A percentile compares a stretch with the other conserved stretches of the same genome.
These are phyloP conservation scores for Solanum bulbocastanum DNA, from an alignment of 257 asterid genomes.

Conservation along the genomic window DNA sequence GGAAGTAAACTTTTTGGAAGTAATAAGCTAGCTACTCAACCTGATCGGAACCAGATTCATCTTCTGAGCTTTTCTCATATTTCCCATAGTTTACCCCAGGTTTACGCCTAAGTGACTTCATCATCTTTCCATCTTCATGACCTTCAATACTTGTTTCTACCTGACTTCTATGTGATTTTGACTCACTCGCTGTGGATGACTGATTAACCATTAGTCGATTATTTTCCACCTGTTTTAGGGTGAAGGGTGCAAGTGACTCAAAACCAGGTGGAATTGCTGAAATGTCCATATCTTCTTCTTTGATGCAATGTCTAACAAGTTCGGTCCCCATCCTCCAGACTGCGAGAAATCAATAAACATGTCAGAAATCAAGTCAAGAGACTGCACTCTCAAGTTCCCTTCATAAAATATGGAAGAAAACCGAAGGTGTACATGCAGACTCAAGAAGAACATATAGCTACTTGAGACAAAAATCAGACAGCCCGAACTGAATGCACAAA, in stretches of 20 bases:
- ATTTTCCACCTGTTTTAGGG: constrained; percentile 44
- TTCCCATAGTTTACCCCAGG: constrained; percentile 44
- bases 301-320: constrained; percentile 54
- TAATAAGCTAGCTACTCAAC: constrained; percentile 33
- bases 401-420: not conserved
- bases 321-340: constrained; percentile 58
- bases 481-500: not conserved
- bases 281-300: constrained; percentile 69
- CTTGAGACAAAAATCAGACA: not conserved
- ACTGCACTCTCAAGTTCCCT: not conserved
- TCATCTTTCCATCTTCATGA: constrained; percentile 30
- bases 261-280: constrained; percentile 90
- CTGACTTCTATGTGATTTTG: constrained; percentile 20
- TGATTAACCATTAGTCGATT: constrained; percentile 16
- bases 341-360: constrained; percentile 5
- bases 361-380: constrained; percentile 3
- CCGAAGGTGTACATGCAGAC: not conserved
- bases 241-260: constrained; percentile 70
- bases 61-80: constrained; percentile 47
- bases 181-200: constrained; percentile 25
- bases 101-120: constrained; percentile 45
- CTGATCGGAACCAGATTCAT: constrained; percentile 63
- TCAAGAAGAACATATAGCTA: not conserved
- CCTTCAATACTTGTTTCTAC: constrained; percentile 31
- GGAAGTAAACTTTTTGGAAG: not conserved